Evolutionary conservation across 129 eudicot species (phyloP).

Genomic region (Chrysanthemum seticuspe): DNA sequence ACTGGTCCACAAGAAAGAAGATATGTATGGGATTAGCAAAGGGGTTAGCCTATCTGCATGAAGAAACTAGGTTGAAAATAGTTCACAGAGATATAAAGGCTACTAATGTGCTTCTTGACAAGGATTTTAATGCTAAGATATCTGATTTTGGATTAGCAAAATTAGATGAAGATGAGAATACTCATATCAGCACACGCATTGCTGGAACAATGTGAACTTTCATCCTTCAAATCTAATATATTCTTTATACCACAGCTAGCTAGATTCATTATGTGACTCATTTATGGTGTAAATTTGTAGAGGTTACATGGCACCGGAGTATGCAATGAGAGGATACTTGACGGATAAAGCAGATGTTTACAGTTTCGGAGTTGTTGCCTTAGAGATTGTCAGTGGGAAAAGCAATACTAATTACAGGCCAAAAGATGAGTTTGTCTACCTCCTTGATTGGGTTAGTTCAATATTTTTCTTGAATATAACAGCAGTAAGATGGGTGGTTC

Average conservation of each 20-base stretch:
- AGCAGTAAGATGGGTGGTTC: background rate
- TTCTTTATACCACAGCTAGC: background rate
- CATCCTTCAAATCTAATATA: background rate
- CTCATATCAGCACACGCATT: slow-evolving; percentile 86
- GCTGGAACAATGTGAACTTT: slow-evolving; percentile 86
- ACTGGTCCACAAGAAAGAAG: slow-evolving; percentile 74
- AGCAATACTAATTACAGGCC: slow-evolving; percentile 79
- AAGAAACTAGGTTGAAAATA: slow-evolving; percentile 83
- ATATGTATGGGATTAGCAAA: slow-evolving; percentile 77
- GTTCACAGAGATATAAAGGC: slow-evolving; percentile 93
- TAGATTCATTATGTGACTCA: background rate
- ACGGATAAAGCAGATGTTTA: slow-evolving; percentile 95
- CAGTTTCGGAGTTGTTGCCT: slow-evolving; percentile 80
- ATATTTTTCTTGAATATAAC: background rate
- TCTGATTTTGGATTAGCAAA: slow-evolving; percentile 92
- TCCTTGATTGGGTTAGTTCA: slow-evolving; percentile 83
- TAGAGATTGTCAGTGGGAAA: slow-evolving; percentile 92
- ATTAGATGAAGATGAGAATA: slow-evolving; percentile 86
- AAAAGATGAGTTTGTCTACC: slow-evolving; percentile 82
- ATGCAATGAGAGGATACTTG: slow-evolving; percentile 92
- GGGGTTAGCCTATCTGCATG: slow-evolving; percentile 87
- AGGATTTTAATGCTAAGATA: slow-evolving; percentile 82
- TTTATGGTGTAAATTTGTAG: slow-evolving; percentile 39
- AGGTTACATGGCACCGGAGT: slow-evolving; percentile 98
- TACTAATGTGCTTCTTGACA: slow-evolving; percentile 83